Conservation (phyloP, 2,329 filamentous ascomycete genomes). For the Thielaviopsis euricoi region DNA sequence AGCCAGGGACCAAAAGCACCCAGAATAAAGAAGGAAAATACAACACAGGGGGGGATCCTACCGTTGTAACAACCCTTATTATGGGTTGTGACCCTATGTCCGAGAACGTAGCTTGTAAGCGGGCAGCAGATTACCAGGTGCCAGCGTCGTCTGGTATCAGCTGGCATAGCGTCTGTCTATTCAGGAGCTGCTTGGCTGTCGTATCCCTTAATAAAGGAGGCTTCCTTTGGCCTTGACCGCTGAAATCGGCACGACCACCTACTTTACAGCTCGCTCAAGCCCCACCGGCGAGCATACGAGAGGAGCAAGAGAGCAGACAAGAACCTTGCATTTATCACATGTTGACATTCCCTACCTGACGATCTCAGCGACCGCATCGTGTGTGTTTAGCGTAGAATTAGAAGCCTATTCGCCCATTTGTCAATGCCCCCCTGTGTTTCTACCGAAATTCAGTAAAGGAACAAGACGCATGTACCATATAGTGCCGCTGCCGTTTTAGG, state of each 20-base stretch:
- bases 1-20: background rate
- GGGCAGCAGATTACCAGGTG: too few species aligned
- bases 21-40: background rate
- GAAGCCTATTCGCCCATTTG: background rate
- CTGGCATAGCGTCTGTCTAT: too few species aligned
- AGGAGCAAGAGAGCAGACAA: background rate
- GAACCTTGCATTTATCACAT: slow-evolving; percentile 8
- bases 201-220: background rate
- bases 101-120: too few species aligned
- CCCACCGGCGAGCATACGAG: background rate
- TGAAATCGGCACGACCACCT: background rate
- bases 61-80: background rate
- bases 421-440: background rate
- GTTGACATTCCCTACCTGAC: background rate
- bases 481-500: background rate
- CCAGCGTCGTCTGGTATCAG: too few species aligned
- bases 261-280: background rate
- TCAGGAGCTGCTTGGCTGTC: too few species aligned
- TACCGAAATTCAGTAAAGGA: background rate
- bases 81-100: background rate
- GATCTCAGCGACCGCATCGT: background rate
- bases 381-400: background rate
- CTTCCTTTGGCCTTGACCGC: background rate
- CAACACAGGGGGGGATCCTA: background rate
- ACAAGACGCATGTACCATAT: background rate